A percentile compares a stretch with the other conserved stretches of the same genome.
Evolutionary conservation across 2,329 filamentous ascomycete genomes (phyloP).

Genomic region (Diplodia intermedia): DNA sequence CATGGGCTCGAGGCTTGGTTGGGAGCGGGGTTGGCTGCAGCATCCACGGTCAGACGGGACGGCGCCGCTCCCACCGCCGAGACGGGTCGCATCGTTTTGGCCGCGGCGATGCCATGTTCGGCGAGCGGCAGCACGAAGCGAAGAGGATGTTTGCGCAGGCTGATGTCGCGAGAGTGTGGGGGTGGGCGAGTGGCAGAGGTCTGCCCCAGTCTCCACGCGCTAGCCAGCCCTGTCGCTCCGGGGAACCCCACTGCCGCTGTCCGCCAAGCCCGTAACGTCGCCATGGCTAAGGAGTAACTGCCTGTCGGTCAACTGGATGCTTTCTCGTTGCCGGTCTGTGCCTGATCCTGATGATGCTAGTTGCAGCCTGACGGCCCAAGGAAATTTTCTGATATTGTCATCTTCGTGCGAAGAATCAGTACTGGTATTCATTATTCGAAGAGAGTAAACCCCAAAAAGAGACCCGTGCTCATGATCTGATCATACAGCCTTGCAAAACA

Average conservation of each 20-base stretch:
- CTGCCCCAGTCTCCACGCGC: conserved; percentile 9
- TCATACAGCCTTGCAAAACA: conserved; percentile 31
- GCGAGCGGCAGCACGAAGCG: conserved; percentile 7
- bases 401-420: conserved; percentile 11
- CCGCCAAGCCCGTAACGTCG: not conserved
- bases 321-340: not conserved
- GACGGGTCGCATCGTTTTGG: not conserved
- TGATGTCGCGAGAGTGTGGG: conserved; percentile 5
- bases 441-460: conserved; percentile 28
- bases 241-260: not conserved
- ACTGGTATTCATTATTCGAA: conserved; percentile 31
- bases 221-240: not conserved
- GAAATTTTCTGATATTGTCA: conserved; percentile 26
- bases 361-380: not conserved
- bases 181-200: not conserved
- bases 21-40: conserved; percentile 27
- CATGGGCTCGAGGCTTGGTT: conserved; percentile 22
- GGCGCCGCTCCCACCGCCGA: conserved; percentile 14
- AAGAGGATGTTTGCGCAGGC: conserved; percentile 8
- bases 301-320: no score
- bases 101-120: not conserved
- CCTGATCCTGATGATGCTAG: not conserved
- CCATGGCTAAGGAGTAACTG: no score
- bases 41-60: conserved; percentile 1
- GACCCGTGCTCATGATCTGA: conserved; percentile 31